Percentiles rank a stretch among this genome's conserved stretches.
phyloP scores from a whole-genome alignment of 345 rosid species.

The Linum lewisii region DNA sequence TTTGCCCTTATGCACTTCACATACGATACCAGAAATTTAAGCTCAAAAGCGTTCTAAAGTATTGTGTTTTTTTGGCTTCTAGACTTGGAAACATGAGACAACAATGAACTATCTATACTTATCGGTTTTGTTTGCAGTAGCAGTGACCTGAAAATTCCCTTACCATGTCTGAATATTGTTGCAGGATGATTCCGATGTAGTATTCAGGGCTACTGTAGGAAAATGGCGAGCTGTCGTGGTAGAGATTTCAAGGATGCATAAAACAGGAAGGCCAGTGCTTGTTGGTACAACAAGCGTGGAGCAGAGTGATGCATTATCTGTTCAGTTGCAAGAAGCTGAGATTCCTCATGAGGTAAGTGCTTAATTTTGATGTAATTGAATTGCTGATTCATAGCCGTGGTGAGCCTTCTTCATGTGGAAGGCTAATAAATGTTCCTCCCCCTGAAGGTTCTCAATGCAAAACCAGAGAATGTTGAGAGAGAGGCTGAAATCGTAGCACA shows the following conservation, averaged over 20 bases:
- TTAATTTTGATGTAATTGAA: constrained; percentile 8
- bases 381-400: not conserved
- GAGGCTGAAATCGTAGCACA: constrained; percentile 99
- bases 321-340: constrained; percentile 67
- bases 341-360: constrained; percentile 80
- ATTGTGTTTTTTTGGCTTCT: not conserved
- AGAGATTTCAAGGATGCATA: constrained; percentile 91
- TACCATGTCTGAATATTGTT: constrained; percentile 18
- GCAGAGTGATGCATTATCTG: constrained; percentile 87
- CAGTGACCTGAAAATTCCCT: not conserved
- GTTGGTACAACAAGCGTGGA: constrained; percentile 99
- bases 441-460: constrained; percentile 87
- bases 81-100: not conserved
- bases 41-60: not conserved
- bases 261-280: constrained; percentile 86
- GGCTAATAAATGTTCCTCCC: constrained; percentile 14
- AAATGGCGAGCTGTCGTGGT: constrained; percentile 96
- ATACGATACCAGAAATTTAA: not conserved
- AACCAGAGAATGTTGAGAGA: constrained; percentile 99
- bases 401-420: not conserved
- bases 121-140: not conserved
- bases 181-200: constrained; percentile 97
- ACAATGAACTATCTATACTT: too few relatives aligned
- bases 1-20: constrained; percentile 8
- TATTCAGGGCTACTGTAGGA: constrained; percentile 78